Percentiles rank a stretch among this genome's conserved stretches.
Evolutionary conservation across 2,329 filamentous ascomycete species (phyloP).

Genomic region (Verticillium dahliae): DNA sequence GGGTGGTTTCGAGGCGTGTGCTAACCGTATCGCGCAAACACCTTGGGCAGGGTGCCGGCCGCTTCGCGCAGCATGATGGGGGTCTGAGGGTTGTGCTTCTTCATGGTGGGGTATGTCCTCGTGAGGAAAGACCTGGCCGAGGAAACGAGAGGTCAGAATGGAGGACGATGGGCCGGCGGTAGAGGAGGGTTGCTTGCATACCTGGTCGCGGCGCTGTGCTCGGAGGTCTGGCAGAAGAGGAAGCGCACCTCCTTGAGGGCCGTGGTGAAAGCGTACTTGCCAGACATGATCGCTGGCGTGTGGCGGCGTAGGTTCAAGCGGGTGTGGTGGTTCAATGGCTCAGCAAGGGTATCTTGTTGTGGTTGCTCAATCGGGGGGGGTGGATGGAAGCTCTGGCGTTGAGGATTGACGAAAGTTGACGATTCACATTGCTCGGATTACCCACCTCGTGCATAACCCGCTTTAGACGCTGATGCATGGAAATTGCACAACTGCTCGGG

Average conservation of each 20-base stretch:
- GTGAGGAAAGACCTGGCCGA: conserved; percentile 72
- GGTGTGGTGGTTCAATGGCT: conserved; percentile 1
- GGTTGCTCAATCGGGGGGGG: no score
- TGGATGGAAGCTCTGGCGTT: neutral
- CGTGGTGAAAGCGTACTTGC: conserved; percentile 87
- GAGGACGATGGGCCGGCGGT: neutral
- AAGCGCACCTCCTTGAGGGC: conserved; percentile 93
- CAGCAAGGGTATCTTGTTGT: neutral
- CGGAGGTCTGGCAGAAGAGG: conserved; percentile 90
- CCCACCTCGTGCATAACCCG: neutral
- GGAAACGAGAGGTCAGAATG: neutral
- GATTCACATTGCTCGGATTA: neutral
- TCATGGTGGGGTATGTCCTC: conserved; percentile 94
- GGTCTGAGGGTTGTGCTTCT: conserved; percentile 93
- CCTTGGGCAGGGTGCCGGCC: conserved; percentile 70
- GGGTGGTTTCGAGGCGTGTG: neutral
- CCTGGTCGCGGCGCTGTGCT: conserved; percentile 85
- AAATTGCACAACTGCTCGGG: neutral
- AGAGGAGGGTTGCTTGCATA: conserved; percentile 29
- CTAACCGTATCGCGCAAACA: conserved; percentile 90
- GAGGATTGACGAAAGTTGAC: neutral
- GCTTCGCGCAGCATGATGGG: conserved; percentile 96
- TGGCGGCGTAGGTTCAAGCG: neutral
- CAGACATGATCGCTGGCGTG: conserved; percentile 56
- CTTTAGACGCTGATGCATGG: neutral